Percentiles rank a stretch among this genome's conserved stretches.
Evolutionary conservation across 495 filamentous ascomycete genomes (phyloP).

Genomic region (Aspergillus baeticus): DNA sequence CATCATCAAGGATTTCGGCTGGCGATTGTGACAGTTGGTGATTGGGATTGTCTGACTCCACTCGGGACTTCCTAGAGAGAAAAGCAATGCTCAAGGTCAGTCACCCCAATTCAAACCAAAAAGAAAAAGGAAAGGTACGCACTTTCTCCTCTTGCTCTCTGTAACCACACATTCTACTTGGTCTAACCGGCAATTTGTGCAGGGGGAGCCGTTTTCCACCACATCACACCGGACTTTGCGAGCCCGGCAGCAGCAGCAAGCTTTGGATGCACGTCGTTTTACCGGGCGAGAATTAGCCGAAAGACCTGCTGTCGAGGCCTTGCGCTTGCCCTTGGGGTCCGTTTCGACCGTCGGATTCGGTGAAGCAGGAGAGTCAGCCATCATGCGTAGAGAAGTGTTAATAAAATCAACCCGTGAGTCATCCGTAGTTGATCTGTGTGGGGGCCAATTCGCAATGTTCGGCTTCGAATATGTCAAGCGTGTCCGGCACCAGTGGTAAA

Average conservation of each 20-base stretch:
- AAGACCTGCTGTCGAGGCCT: constrained; percentile 41
- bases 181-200: constrained; percentile 86
- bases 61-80: constrained; percentile 42
- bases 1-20: constrained; percentile 36
- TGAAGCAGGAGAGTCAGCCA: constrained; percentile 31
- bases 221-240: constrained; percentile 96
- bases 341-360: constrained; percentile 25
- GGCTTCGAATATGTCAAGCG: background rate
- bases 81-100: constrained; percentile 13
- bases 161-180: constrained; percentile 86
- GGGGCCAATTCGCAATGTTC: constrained; percentile 19
- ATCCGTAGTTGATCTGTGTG: constrained; percentile 6
- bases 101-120: background rate
- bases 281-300: constrained; percentile 52
- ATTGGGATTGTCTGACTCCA: constrained; percentile 34
- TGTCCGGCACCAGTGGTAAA: background rate
- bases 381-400: constrained; percentile 11
- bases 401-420: constrained; percentile 9
- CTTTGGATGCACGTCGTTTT: constrained; percentile 82
- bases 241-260: constrained; percentile 81
- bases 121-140: constrained; percentile 22
- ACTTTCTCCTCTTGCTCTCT: constrained; percentile 86
- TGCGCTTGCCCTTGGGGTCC: constrained; percentile 42
- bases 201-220: constrained; percentile 80
- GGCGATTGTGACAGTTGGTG: constrained; percentile 36